Evolutionary conservation across 208 protist genomes (phyloP).

Genomic region (Trypanosoma mega): DNA sequence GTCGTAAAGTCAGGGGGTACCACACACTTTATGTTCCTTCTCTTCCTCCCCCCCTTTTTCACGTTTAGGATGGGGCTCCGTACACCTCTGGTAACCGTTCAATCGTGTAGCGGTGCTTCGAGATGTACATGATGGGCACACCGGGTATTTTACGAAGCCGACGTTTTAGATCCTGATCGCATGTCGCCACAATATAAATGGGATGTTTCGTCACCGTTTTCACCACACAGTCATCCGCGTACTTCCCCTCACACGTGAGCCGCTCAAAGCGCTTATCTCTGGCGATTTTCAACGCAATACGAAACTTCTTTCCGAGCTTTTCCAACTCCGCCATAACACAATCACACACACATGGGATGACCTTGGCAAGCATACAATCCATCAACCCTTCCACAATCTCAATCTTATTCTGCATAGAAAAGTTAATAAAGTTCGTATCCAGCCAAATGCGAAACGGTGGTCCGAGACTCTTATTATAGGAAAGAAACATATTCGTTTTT

Average conservation of each 20-base stretch:
- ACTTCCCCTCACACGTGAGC: conserved; percentile 96
- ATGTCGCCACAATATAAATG: conserved; percentile 93
- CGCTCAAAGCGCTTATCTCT: conserved; percentile 98
- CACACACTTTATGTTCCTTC: conserved; percentile 1
- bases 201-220: conserved; percentile 91
- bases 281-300: conserved; percentile 92
- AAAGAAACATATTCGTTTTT: conserved; percentile 95
- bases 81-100: conserved; percentile 97
- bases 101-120: conserved; percentile 96
- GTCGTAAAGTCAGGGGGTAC: too few species aligned
- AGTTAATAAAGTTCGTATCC: conserved; percentile 99
- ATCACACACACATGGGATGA: conserved; percentile 97
- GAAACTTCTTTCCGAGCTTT: conserved; percentile 97
- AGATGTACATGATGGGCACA: conserved; percentile 98
- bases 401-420: conserved; percentile 99
- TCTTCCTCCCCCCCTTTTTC: background rate
- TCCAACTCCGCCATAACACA: conserved; percentile 99
- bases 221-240: conserved; percentile 99
- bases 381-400: conserved; percentile 98
- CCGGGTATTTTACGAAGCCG: conserved; percentile 98
- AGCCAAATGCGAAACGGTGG: conserved; percentile 99
- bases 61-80: conserved; percentile 57
- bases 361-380: conserved; percentile 99
- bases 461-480: conserved; percentile 96
- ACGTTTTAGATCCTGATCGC: conserved; percentile 97